Percentiles rank a stretch among this genome's conserved stretches.
Conservation (phyloP, 179 eudicot species). For the Beta macrorhiza region DNA sequence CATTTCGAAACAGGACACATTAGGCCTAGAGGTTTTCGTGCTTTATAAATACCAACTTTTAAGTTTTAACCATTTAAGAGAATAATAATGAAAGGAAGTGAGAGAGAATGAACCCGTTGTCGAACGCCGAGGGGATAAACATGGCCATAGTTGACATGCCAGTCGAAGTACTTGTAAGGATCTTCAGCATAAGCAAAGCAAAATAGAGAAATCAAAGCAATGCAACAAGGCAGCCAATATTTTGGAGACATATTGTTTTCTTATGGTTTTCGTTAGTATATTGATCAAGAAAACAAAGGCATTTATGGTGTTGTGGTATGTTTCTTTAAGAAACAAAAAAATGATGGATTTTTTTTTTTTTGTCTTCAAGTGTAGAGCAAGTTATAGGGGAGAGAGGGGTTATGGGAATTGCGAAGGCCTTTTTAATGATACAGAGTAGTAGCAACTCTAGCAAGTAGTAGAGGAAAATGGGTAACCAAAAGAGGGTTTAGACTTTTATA, state of each 20-base stretch:
- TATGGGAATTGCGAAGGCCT: not conserved
- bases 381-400: not conserved
- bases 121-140: constrained; percentile 44
- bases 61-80: not conserved
- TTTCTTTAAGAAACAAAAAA: constrained; percentile 8
- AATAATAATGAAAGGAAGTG: not conserved
- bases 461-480: not conserved
- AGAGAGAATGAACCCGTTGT: constrained; percentile 37
- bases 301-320: constrained; percentile 2
- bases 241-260: constrained; percentile 17
- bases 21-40: too few species aligned
- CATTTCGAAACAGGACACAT: too few species aligned
- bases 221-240: not conserved
- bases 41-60: too few species aligned
- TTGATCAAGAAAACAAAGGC: not conserved
- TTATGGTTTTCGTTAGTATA: not conserved
- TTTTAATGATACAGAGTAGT: not conserved
- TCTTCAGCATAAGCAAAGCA: constrained; percentile 27
- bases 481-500: not conserved
- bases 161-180: constrained; percentile 41
- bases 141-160: constrained; percentile 50
- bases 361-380: not conserved
- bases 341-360: not conserved
- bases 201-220: constrained; percentile 25
- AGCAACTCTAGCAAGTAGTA: not conserved